These are phyloP conservation scores for Tylopilus felleus DNA, from an alignment of 768 basidiomycete genomes.

Conservation along the genomic window DNA sequence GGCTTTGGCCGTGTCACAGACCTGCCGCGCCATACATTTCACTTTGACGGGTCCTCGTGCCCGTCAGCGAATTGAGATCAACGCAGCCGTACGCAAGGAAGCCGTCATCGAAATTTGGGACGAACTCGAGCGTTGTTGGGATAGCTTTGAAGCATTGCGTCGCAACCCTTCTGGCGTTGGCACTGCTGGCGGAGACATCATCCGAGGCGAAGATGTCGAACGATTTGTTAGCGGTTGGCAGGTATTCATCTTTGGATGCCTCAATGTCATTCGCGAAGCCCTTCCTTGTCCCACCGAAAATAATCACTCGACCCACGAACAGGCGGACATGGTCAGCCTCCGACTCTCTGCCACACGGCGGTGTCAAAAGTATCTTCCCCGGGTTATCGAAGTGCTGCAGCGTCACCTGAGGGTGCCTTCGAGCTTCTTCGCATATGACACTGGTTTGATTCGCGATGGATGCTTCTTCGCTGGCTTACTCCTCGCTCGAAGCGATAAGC, in stretches of 20 bases:
- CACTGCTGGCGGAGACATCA: slow-evolving; percentile 28
- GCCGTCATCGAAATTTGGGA: slow-evolving; percentile 82
- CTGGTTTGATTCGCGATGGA: slow-evolving; percentile 82
- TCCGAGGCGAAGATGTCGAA: slow-evolving; percentile 52
- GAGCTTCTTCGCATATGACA: slow-evolving; percentile 78
- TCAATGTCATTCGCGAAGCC: slow-evolving; percentile 84
- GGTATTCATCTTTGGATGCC: slow-evolving; percentile 89
- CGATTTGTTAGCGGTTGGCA: slow-evolving; percentile 85
- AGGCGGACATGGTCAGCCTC: slow-evolving; percentile 46
- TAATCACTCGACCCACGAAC: slow-evolving; percentile 39
- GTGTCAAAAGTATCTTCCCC: slow-evolving; percentile 50
- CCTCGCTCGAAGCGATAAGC: slow-evolving; percentile 54
- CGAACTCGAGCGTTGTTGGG: slow-evolving; percentile 76
- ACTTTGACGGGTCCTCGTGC: slow-evolving; percentile 80
- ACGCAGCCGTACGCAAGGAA: slow-evolving; percentile 54
- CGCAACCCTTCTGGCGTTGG: slow-evolving; percentile 43
- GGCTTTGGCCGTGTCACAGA: slow-evolving; percentile 70
- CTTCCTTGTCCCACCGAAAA: slow-evolving; percentile 49
- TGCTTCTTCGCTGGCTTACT: slow-evolving; percentile 84
- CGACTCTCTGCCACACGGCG: slow-evolving; percentile 44
- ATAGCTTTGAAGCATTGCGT: slow-evolving; percentile 71
- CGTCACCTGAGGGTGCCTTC: slow-evolving; percentile 41
- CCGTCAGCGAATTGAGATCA: slow-evolving; percentile 49
- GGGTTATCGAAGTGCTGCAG: slow-evolving; percentile 49
- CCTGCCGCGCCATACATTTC: slow-evolving; percentile 75